Conservation (phyloP, 202 grass and related monocot species). For the Brachypodium distachyon region DNA sequence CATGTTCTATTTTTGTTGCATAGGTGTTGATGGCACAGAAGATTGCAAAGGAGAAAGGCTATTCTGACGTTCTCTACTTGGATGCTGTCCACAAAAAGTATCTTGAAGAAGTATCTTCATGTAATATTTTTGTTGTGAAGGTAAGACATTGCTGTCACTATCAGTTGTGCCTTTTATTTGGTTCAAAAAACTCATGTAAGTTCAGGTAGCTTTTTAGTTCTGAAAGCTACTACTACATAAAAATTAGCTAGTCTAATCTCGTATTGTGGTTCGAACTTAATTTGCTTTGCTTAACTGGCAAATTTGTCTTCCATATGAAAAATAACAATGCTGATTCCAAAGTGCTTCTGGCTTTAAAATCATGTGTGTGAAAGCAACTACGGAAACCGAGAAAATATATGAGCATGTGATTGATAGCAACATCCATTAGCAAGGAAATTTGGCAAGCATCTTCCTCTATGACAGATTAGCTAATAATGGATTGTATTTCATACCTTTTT, state of each 20-base stretch:
- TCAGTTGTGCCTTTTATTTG: neutral
- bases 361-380: neutral
- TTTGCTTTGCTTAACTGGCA: neutral
- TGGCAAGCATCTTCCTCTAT: neutral
- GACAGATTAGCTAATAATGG: neutral
- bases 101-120: slow-evolving; percentile 98
- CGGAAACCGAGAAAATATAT: neutral
- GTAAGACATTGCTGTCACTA: slow-evolving; percentile 22
- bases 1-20: slow-evolving; percentile 10
- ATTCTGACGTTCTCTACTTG: slow-evolving; percentile 94
- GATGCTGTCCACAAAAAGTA: slow-evolving; percentile 84
- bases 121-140: slow-evolving; percentile 96
- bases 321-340: neutral
- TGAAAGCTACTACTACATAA: neutral
- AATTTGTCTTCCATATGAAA: neutral
- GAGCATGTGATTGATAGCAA: neutral
- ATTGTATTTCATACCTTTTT: neutral
- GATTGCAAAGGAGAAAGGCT: slow-evolving; percentile 89
- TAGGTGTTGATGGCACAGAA: slow-evolving; percentile 94
- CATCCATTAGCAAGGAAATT: slow-evolving; percentile 1
- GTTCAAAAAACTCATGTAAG: neutral
- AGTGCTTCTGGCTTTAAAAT: neutral
- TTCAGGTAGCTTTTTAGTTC: neutral
- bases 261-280: neutral
- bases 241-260: neutral